Base-by-base conservation (phyloP, 768 basidiomycete species). In the Hygrocybe punicea region DNA sequence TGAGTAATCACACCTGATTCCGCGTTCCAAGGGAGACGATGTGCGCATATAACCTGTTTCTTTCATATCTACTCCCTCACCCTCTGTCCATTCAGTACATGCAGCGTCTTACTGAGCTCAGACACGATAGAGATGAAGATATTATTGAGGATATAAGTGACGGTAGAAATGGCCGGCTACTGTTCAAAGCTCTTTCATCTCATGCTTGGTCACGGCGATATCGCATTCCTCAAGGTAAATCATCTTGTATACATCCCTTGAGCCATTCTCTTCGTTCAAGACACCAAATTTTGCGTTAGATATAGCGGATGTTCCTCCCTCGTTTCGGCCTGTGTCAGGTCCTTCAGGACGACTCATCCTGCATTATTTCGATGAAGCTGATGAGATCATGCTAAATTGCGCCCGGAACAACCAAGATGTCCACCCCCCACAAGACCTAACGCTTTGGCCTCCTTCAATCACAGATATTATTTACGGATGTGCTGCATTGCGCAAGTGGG, bases 201-300 rank as follows among this genome's bases (percentile, higher is more conserved):
- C 37, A 23, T 23, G n/a, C 17, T 54, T 19, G 53, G 44, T 34
- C 29, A 9, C 10, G 23, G 44, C 25, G 14, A n/a, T 29, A 47
- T 47, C 6, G 54, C 44, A 29, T 55, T 55, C 33, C 42, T 55
- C 9, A 55, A 35, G 44, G 54, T 48, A 11, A 55, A 44, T 21
- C 16, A 35, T 46, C 34, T 35, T 46, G 16, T 51, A 9, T 34
- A 17, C 7, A 8, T 29, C 24, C 44, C 24, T 19, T n/a, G 45
- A 21, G 11, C 17, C 24, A n/a, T 19, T 16, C 19, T n/a, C 29
- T 14, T 6, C 8, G 6, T 36, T 19, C 44, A n/a, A n/a, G n/a
- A n/a, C n/a, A n/a, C n/a, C n/a, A 23, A 55, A 55, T 47, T 55
- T 55, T 36, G 54, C 54, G 5, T 35, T 55, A 47, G 17, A 17